Conservation (phyloP, 2,329 filamentous ascomycete genomes). For the Bipolaris bicolor region DNA sequence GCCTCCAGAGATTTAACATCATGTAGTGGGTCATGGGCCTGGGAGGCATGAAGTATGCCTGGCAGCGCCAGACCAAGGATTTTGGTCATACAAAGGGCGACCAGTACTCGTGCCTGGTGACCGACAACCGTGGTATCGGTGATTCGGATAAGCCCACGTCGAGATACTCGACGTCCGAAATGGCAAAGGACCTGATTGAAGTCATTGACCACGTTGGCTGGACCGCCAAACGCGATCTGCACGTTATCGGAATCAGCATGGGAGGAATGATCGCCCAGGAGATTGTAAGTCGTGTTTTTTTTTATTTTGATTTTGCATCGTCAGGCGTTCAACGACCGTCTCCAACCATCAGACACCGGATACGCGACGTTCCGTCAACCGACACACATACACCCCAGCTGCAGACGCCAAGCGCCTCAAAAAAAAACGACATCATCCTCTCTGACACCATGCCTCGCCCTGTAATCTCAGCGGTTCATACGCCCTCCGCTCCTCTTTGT, state of each 20-base stretch:
- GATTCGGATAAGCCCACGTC: constrained; percentile 75
- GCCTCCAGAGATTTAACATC: constrained; percentile 17
- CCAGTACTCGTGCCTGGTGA: constrained; percentile 74
- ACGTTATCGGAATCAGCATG: constrained; percentile 81
- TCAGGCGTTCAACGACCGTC: constrained; percentile 6
- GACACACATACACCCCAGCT: constrained; percentile 15
- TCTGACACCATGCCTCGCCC: constrained; percentile 29
- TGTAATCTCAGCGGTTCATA: constrained; percentile 26
- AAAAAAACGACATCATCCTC: constrained; percentile 20
- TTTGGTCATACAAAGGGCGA: constrained; percentile 75
- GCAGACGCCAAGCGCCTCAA: constrained; percentile 24
- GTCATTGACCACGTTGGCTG: constrained; percentile 73
- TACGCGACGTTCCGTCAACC: constrained; percentile 32
- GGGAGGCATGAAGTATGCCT: constrained; percentile 69
- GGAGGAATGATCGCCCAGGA: constrained; percentile 94
- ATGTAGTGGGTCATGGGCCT: constrained; percentile 80
- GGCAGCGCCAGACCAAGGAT: constrained; percentile 83
- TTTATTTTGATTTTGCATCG: constrained; percentile 1
- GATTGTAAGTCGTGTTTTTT: constrained; percentile 55
- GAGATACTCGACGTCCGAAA: constrained; percentile 81
- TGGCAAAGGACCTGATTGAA: constrained; percentile 80
- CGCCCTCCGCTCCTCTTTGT: constrained; percentile 25
- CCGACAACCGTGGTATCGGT: constrained; percentile 88
- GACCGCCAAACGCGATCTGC: constrained; percentile 63
- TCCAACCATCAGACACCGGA: constrained; percentile 23